phyloP scores from a whole-genome alignment of 1,139 yeast genomes.

The Hyphopichia fennica region DNA sequence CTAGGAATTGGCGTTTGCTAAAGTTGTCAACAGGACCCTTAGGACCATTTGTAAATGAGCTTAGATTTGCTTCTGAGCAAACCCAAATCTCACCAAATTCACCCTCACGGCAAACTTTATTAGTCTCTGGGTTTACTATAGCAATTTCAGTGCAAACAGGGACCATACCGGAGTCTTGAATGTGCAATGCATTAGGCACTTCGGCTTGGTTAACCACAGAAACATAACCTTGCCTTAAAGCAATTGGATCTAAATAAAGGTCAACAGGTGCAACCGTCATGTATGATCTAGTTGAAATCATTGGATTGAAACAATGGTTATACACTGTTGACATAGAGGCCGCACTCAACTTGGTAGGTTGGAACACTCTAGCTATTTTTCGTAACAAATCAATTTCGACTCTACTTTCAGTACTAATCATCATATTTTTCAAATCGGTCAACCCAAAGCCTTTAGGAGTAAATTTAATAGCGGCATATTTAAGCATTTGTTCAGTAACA shows the following conservation, averaged over 20 bases:
- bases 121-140: conserved; percentile 92
- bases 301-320: conserved; percentile 77
- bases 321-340: conserved; percentile 78
- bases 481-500: conserved; percentile 82
- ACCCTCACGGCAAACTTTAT: conserved; percentile 77
- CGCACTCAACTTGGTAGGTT: conserved; percentile 63
- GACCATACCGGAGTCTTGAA: conserved; percentile 95
- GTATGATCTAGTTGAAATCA: conserved; percentile 82
- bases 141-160: conserved; percentile 94
- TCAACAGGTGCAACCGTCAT: conserved; percentile 89
- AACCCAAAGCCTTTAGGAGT: conserved; percentile 69
- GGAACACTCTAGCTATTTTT: conserved; percentile 61
- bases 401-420: conserved; percentile 78
- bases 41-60: conserved; percentile 60
- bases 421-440: conserved; percentile 70
- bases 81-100: conserved; percentile 99
- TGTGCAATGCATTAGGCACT: conserved; percentile 65
- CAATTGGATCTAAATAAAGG: conserved; percentile 81
- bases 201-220: conserved; percentile 75
- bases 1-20: conserved; percentile 48
- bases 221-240: conserved; percentile 83
- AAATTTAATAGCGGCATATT: conserved; percentile 64
- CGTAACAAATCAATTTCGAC: conserved; percentile 66
- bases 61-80: conserved; percentile 78
- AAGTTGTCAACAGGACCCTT: conserved; percentile 46